Conservation (phyloP, 495 filamentous ascomycete species). For the Tirmania nivea region DNA sequence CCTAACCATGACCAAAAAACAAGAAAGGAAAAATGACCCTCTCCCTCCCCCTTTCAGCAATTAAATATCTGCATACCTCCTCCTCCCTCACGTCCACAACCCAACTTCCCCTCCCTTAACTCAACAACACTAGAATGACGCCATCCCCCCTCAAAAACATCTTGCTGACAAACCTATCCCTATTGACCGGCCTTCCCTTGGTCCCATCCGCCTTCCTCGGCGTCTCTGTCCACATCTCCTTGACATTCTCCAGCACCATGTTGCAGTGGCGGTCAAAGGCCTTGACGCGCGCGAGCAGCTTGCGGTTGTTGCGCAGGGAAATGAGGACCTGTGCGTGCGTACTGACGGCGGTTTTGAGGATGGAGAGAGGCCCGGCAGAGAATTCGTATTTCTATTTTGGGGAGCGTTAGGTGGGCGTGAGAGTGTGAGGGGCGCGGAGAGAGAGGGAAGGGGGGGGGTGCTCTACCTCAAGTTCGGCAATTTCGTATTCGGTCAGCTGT, state of each 20-base stretch:
- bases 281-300: constrained; percentile 59
- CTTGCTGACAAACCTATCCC: constrained; percentile 96
- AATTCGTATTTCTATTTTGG: constrained; percentile 49
- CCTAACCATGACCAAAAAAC: background rate
- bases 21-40: background rate
- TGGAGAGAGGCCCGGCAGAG: constrained; percentile 63
- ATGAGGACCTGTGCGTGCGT: constrained; percentile 77
- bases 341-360: constrained; percentile 78
- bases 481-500: constrained; percentile 55
- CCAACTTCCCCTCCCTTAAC: constrained; percentile 24
- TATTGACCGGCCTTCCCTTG: constrained; percentile 82
- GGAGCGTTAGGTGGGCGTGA: background rate
- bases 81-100: background rate
- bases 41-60: background rate
- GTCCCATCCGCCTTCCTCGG: constrained; percentile 52
- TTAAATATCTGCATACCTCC: background rate
- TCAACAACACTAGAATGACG: constrained; percentile 79
- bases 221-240: constrained; percentile 99
- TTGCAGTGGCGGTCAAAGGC: constrained; percentile 90
- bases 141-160: constrained; percentile 92
- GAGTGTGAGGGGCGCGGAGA: background rate
- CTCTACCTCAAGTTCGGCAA: constrained; percentile 55
- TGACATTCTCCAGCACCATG: constrained; percentile 94
- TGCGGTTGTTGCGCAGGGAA: constrained; percentile 73
- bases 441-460: background rate